Evolutionary conservation across 1,284 basidiomycete species (phyloP).

Genomic region (Ceratobasidium theobromae): DNA sequence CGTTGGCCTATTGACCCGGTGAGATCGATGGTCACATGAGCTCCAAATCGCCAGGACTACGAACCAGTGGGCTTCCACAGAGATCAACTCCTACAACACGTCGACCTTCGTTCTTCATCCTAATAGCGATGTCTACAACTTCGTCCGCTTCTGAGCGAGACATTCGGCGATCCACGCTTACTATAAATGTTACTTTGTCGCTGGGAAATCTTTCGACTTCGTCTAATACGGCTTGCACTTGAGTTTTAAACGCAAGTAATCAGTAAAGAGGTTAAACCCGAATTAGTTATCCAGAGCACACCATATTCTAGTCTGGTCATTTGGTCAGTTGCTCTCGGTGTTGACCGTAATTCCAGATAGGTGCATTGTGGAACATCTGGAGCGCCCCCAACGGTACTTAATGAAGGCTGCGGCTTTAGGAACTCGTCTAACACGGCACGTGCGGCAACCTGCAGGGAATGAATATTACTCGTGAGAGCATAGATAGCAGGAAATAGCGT

Average conservation of each 20-base stretch:
- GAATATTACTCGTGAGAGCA: constrained; percentile 63
- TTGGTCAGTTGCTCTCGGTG: constrained; percentile 55
- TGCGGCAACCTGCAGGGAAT: constrained; percentile 55
- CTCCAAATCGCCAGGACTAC: constrained; percentile 35
- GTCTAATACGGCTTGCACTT: constrained; percentile 60
- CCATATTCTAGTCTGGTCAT: constrained; percentile 35
- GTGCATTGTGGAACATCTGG: constrained; percentile 52
- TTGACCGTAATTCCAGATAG: constrained; percentile 75
- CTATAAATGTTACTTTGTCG: constrained; percentile 58
- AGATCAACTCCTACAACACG: constrained; percentile 77
- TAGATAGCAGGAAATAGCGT: constrained; percentile 74
- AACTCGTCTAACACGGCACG: constrained; percentile 64
- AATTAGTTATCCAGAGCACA: not conserved
- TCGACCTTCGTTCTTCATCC: constrained; percentile 57
- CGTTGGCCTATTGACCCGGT: constrained; percentile 32
- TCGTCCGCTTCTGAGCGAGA: constrained; percentile 51
- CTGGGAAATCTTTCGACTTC: constrained; percentile 60
- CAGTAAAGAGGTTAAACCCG: not conserved
- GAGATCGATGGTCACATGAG: not conserved
- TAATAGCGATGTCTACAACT: constrained; percentile 58
- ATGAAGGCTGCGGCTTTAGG: constrained; percentile 43
- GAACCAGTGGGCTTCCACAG: constrained; percentile 68
- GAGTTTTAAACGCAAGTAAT: not conserved
- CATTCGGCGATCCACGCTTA: constrained; percentile 76
- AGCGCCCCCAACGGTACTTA: constrained; percentile 39